Conservation (phyloP, 495 filamentous ascomycete genomes). For the Penicillium desertorum region DNA sequence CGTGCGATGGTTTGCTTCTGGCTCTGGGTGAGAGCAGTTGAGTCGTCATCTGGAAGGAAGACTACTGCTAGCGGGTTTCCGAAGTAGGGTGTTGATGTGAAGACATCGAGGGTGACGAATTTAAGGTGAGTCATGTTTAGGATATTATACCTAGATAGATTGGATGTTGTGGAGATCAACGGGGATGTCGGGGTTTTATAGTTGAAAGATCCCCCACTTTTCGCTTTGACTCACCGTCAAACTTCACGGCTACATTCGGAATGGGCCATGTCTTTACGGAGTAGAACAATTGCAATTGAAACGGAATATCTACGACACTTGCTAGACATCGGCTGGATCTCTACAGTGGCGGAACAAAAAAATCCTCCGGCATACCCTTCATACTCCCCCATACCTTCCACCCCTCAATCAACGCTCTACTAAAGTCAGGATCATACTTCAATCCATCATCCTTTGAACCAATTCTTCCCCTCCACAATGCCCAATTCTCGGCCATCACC, state of each 20-base stretch:
- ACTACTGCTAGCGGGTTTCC: conserved; percentile 46
- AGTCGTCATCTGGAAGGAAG: conserved; percentile 35
- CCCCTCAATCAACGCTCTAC: conserved; percentile 30
- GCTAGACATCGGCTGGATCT: no score
- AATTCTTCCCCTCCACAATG: conserved; percentile 32
- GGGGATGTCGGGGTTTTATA: conserved; percentile 3
- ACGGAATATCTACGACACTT: no score
- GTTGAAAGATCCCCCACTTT: conserved; percentile 2
- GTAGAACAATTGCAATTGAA: no score
- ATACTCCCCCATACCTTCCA: conserved; percentile 28
- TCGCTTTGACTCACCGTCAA: conserved; percentile 3
- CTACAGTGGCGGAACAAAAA: conserved; percentile 13
- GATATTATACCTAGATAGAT: not conserved
- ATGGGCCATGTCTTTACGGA: not conserved
- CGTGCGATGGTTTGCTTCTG: conserved; percentile 57
- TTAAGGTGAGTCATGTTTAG: conserved; percentile 29
- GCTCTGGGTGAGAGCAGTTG: conserved; percentile 30
- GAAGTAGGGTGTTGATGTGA: conserved; percentile 39
- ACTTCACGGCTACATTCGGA: not conserved
- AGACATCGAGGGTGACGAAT: conserved; percentile 47
- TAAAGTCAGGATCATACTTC: conserved; percentile 33
- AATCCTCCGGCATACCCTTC: conserved; percentile 21
- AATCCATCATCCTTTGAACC: conserved; percentile 33
- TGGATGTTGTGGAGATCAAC: not conserved
- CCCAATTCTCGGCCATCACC: conserved; percentile 48